These are phyloP conservation scores for Exophiala spinifera DNA, from an alignment of 2,329 filamentous ascomycete genomes.

Conservation along the genomic window DNA sequence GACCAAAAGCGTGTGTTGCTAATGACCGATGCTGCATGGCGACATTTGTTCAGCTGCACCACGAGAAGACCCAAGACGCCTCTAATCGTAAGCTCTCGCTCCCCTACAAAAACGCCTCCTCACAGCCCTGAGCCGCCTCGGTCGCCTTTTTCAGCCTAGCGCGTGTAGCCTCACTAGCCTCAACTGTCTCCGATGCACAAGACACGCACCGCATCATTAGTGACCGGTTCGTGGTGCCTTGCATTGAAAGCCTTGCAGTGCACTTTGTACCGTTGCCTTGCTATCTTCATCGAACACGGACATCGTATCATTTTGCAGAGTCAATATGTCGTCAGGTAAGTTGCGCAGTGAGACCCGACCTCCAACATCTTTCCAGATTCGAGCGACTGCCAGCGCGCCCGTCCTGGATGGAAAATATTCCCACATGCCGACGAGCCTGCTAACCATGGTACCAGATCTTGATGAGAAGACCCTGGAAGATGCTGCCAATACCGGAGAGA, in stretches of 20 bases:
- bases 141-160: not conserved
- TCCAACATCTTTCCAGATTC: not conserved
- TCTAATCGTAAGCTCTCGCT: no score
- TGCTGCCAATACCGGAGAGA: conserved; percentile 57
- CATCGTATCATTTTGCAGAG: not conserved
- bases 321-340: not conserved
- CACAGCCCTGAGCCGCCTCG: not conserved
- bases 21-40: no score
- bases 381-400: not conserved
- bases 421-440: not conserved
- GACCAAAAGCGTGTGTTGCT: no score
- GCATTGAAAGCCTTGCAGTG: not conserved
- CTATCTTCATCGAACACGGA: not conserved
- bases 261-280: not conserved
- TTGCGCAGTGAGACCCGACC: not conserved
- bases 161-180: not conserved
- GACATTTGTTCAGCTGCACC: no score
- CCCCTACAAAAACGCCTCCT: not conserved
- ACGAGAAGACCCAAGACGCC: no score
- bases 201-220: not conserved
- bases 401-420: not conserved
- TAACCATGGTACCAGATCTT: conserved; percentile 22
- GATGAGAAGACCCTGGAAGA: conserved; percentile 54
- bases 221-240: not conserved
- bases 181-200: not conserved